Conservation (phyloP, 75 land plant genomes). For the Selaginella tamariscina region DNA sequence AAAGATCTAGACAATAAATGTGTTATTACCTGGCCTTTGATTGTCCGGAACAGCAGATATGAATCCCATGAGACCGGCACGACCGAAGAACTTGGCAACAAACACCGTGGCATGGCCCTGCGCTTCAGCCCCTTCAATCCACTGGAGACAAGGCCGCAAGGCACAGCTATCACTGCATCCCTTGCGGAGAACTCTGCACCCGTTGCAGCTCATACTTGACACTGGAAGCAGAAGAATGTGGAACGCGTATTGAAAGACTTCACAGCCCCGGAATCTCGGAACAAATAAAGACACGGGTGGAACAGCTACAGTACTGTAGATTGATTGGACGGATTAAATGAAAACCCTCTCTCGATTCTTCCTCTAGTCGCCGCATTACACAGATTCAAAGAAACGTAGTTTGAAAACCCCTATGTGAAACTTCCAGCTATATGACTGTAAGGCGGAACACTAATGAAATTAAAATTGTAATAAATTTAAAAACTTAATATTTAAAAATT, state of each 20-base stretch:
- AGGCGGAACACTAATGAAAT: not conserved
- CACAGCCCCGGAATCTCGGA: not conserved
- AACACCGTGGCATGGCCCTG: constrained; percentile 93
- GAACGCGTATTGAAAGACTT: not conserved
- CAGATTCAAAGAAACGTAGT: not conserved
- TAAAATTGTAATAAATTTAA: not conserved
- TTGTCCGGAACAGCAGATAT: constrained; percentile 58
- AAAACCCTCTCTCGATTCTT: not conserved
- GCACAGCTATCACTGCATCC: constrained; percentile 83
- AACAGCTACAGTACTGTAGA: not conserved
- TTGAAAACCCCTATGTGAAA: not conserved
- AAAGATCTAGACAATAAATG: not conserved
- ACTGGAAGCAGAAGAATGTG: not conserved
- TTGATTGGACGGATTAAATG: not conserved
- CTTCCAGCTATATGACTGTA: not conserved
- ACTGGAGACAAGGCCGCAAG: constrained; percentile 66
- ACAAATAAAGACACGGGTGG: not conserved
- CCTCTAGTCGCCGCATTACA: not conserved
- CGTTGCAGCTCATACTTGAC: constrained; percentile 74
- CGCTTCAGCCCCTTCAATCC: constrained; percentile 66
- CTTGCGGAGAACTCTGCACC: constrained; percentile 77
- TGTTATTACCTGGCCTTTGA: constrained; percentile 52
- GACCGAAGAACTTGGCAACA: constrained; percentile 89
- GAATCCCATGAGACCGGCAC: constrained; percentile 77
- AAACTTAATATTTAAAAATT: not conserved